Evolutionary conservation across 805 yeast species (phyloP).

Genomic region (Candida suzukii): DNA sequence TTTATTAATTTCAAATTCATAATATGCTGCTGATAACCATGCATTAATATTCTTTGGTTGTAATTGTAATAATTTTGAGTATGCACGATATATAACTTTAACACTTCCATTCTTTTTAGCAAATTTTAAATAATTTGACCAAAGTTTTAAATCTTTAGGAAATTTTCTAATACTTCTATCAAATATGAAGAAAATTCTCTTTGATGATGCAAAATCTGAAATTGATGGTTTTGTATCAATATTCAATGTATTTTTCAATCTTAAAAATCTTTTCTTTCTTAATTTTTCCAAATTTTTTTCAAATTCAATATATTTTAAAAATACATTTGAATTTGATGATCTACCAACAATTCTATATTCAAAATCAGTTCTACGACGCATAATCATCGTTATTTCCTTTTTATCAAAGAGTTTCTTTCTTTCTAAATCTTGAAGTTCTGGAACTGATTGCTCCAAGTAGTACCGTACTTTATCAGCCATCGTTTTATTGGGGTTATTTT

Average conservation of each 20-base stretch:
- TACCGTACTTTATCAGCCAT: slow-evolving; percentile 41
- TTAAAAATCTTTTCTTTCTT: slow-evolving; percentile 59
- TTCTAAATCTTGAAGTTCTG: slow-evolving; percentile 85
- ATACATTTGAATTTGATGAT: slow-evolving; percentile 74
- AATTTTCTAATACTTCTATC: slow-evolving; percentile 77
- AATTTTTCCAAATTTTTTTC: slow-evolving; percentile 75
- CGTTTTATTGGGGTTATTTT: too few relatives aligned
- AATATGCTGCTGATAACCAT: slow-evolving; percentile 93
- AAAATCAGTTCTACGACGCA: slow-evolving; percentile 92
- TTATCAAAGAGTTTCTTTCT: slow-evolving; percentile 76
- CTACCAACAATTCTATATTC: slow-evolving; percentile 86
- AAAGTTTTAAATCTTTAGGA: slow-evolving; percentile 68
- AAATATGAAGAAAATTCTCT: slow-evolving; percentile 74
- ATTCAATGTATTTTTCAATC: slow-evolving; percentile 50
- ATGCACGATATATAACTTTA: slow-evolving; percentile 66
- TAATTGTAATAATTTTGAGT: slow-evolving; percentile 68
- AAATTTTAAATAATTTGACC: slow-evolving; percentile 70
- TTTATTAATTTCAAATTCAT: slow-evolving; percentile 84
- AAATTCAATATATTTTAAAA: slow-evolving; percentile 67
- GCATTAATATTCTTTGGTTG: slow-evolving; percentile 89
- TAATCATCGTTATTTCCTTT: slow-evolving; percentile 73
- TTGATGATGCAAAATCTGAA: slow-evolving; percentile 81
- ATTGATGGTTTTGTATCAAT: slow-evolving; percentile 57
- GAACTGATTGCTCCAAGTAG: slow-evolving; percentile 65
- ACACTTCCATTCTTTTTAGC: slow-evolving; percentile 63